Conservation (phyloP, 2,329 filamentous ascomycete genomes). For the Hirsutella minnesotensis region DNA sequence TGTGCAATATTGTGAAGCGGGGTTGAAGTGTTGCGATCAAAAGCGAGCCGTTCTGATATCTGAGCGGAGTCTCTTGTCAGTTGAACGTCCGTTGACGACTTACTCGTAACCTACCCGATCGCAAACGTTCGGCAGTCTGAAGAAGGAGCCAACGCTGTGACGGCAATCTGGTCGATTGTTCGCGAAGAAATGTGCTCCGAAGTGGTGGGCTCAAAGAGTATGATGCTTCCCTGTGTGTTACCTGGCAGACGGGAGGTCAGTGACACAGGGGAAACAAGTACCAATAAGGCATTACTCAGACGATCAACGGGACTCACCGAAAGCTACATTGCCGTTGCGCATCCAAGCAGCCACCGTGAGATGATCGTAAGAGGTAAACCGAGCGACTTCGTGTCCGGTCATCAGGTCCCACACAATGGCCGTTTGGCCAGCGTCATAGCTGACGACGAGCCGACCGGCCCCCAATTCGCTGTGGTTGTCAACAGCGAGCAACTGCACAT, state of each 20-base stretch:
- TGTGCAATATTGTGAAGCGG: conserved; percentile 87
- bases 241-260: conserved; percentile 37
- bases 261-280: background rate
- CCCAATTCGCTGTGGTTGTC: conserved; percentile 86
- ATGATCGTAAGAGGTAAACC: conserved; percentile 86
- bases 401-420: conserved; percentile 95
- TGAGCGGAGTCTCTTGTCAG: conserved; percentile 22
- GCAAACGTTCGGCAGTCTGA: conserved; percentile 90
- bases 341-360: conserved; percentile 86
- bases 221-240: conserved; percentile 84
- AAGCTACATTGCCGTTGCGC: conserved; percentile 91
- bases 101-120: conserved; percentile 56
- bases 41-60: conserved; percentile 90
- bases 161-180: conserved; percentile 83
- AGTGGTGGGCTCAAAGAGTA: conserved; percentile 85
- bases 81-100: background rate
- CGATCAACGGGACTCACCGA: conserved; percentile 50
- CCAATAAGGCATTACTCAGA: too few relatives aligned
- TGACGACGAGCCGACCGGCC: conserved; percentile 76
- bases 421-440: conserved; percentile 82
- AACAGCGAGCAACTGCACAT: conserved; percentile 73
- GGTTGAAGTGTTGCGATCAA: conserved; percentile 82
- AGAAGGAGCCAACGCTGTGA: conserved; percentile 84
- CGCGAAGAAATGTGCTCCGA: conserved; percentile 85
- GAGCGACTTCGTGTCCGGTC: conserved; percentile 78